Evolutionary conservation across 768 basidiomycete species (phyloP).

Genomic region (Suillus subluteus): DNA sequence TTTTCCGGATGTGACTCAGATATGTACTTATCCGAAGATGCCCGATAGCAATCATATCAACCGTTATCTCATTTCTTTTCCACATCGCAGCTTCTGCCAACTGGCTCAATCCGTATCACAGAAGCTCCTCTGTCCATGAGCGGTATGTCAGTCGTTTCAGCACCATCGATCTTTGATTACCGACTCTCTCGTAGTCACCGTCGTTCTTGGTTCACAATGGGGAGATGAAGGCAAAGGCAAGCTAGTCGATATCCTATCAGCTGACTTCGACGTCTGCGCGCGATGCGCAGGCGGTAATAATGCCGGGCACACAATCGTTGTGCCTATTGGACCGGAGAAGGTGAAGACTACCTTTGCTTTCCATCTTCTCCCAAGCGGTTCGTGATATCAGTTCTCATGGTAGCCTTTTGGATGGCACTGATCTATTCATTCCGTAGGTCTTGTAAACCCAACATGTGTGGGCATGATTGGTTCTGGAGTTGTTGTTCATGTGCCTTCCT

Average conservation of each 20-base stretch:
- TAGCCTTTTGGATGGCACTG: conserved; percentile 3
- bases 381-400: conserved; percentile 29
- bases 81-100: conserved; percentile 4
- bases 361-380: conserved; percentile 93
- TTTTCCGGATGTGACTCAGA: not conserved
- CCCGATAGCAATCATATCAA: not conserved
- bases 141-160: conserved; percentile 20
- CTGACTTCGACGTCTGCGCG: conserved; percentile 89
- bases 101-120: not conserved
- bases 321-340: conserved; percentile 66
- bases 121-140: conserved; percentile 21
- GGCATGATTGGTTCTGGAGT: conserved; percentile 94
- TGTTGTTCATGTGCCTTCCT: conserved; percentile 94
- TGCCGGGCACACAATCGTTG: conserved; percentile 98
- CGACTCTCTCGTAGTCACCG: conserved; percentile 48
- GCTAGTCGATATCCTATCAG: conserved; percentile 94
- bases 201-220: conserved; percentile 89
- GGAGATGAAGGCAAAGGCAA: conserved; percentile 95
- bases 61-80: conserved; percentile 11
- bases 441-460: conserved; percentile 83
- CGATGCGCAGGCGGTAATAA: conserved; percentile 99
- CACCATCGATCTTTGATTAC: conserved; percentile 12
- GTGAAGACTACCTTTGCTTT: conserved; percentile 89
- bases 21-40: not conserved
- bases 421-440: conserved; percentile 47